Evolutionary conservation across 2,329 filamentous ascomycete species (phyloP).

Genomic region (Sarocladium kiliense): DNA sequence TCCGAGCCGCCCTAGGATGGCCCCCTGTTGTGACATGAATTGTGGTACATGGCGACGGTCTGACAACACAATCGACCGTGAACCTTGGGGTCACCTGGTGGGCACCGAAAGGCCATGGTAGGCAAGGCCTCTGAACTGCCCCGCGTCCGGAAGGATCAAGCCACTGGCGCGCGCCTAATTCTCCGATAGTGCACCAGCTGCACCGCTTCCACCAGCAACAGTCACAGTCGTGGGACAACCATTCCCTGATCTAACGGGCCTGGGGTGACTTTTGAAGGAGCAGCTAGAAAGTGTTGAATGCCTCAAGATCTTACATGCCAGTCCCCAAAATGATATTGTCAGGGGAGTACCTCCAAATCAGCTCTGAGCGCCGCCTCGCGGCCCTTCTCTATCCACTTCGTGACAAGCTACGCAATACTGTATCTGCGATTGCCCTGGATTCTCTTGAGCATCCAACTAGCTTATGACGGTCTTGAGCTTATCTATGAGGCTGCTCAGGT

Average conservation of each 20-base stretch:
- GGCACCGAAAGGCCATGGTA: background rate
- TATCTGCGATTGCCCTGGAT: too few species aligned
- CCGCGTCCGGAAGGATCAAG: background rate
- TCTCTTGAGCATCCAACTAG: too few species aligned
- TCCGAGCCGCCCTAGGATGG: background rate
- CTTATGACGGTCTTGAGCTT: too few species aligned
- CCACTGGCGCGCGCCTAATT: background rate
- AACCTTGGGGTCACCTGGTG: too few species aligned
- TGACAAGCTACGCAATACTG: background rate
- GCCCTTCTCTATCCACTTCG: background rate
- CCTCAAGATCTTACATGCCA: too few species aligned
- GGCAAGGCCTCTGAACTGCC: background rate
- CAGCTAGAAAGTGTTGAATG: background rate
- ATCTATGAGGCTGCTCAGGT: too few species aligned
- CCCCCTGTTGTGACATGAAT: background rate
- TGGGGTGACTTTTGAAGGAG: background rate
- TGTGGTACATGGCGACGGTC: background rate
- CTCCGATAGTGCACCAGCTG: background rate
- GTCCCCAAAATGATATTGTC: too few species aligned
- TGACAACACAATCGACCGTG: too few species aligned
- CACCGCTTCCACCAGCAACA: background rate
- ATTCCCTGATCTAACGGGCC: background rate
- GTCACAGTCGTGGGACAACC: background rate
- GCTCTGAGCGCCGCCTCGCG: background rate
- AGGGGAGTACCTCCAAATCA: background rate